Conservation (phyloP, 2,329 filamentous ascomycete species). For the Spiromastix sp. region DNA sequence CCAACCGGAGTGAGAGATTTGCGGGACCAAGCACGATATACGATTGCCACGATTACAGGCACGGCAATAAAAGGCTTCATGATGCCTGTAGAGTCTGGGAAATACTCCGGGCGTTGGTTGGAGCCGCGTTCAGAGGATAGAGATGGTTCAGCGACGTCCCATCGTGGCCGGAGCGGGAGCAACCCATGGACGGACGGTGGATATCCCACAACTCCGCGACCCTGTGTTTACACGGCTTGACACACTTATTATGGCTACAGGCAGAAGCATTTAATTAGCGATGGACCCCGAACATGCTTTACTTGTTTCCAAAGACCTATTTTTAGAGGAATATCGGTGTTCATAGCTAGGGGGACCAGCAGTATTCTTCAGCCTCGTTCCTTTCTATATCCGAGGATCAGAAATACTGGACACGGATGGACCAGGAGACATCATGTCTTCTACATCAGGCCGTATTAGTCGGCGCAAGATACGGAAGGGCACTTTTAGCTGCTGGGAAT, state of each 20-base stretch:
- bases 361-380: no score
- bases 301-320: no score
- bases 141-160: neutral
- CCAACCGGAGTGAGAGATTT: conserved; percentile 71
- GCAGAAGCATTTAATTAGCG: no score
- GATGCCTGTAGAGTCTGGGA: neutral
- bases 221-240: neutral
- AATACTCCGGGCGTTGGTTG: neutral
- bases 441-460: no score
- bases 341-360: no score
- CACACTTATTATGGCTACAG: no score
- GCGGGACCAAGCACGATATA: conserved; percentile 58
- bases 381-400: no score
- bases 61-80: conserved; percentile 37
- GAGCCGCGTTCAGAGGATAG: neutral
- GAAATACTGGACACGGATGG: no score
- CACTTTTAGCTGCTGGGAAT: conserved; percentile 24
- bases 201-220: neutral
- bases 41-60: conserved; percentile 45
- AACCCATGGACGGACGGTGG: neutral
- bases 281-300: no score
- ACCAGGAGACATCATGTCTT: no score
- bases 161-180: no score
- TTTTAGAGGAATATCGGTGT: no score
- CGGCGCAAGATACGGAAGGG: conserved; percentile 25